Base-by-base conservation (phyloP, 345 rosid species). In the Raphanus sativus region DNA sequence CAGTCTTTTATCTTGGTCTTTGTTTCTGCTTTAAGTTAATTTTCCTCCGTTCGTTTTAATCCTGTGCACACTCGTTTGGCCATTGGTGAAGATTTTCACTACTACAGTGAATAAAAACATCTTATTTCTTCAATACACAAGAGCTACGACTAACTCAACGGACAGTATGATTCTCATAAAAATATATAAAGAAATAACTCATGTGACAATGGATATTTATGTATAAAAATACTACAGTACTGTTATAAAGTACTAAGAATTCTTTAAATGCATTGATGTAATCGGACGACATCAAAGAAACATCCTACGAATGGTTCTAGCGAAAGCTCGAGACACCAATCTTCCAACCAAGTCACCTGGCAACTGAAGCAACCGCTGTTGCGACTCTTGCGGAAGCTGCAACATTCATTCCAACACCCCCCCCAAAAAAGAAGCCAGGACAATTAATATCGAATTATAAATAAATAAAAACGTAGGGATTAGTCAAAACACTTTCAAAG, bases 311-410 rank as follows among this genome's bases (percentile, higher is more conserved):
- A 94, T 76, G 38, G 96, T 90, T 86, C 96, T 81, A 3, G 98
- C 96, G 2, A 82, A 70, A 29, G 91, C 90, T 12, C 98, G 90
- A 70, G 98, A 89, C 62, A 87, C 61, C 81, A 94, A 81, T 82
- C 92, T 88, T 77, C 88, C 84, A 33, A 81, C 87, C 70, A 94
- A 81, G 82, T 94, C 94, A 48, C 84, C 83, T 25, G 98, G 98
- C 81, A 94, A 69, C 77, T 80, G 87, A 81, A 91, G 84, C 68
- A 94, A 77, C 81, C 80, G 87, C 84, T 85, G 97, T 66, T 91
- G 94, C 75, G 84, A 42, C 81, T 91, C 97, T 52, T 85, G 92
- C 3, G 90, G 92, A 81, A 94, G 93, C 98, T 94, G 86, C 79
- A n/a, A 50, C 34, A 10, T 66, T 70, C 70, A 67, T 71, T 11